Base-by-base conservation (phyloP, 495 filamentous ascomycete species). In the Filosporella fistucella region DNA sequence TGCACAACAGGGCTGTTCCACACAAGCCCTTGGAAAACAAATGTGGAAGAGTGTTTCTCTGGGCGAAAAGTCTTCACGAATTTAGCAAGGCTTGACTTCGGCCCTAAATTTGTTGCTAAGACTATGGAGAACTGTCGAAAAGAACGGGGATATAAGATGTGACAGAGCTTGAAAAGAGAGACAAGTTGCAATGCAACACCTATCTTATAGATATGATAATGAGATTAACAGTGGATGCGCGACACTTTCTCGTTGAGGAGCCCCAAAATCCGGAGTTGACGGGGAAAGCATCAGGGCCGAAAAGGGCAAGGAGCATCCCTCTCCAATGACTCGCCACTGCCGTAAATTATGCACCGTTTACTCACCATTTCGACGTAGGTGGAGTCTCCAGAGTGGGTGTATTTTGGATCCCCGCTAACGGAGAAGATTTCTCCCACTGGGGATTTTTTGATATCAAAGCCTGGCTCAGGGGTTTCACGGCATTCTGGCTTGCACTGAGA, bases 121-220 rank as follows among this genome's bases (percentile, higher is more conserved):
- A 13, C 23, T 21, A 21, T 21, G 35, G 35, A 20, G 21, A 21
- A 16, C 6, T 23, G 40, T 43, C 14, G 42, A 44, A 38, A 37
- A 4, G 39, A 24, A 11, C 10, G 26, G 20, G 29, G 4, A 40
- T 16, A 20, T 25, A 37, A 33, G 22, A 40, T 6, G 1, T 9
- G 39, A 26, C 11, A 11, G 36, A 48, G 32, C 22, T 16, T 20
- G 40, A 54, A 22, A 2, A 23, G 2, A 28, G 34, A 14, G 14
- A 45, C 40, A 55, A 55, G 17, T 49, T 35, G 33, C 45, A 49
- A 55, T 33, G 46, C 45, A 40, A 30, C 12, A 45, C 45, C 33
- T 18, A 33, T 45, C 52, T 55, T 55, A 55, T 55, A 49, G 17
- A 7, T 29, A 21, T 12, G 10, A 16, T 4, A 34, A 21, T 22